Conservation (phyloP, 169 alveolate genomes). For the Babesia bigemina region DNA sequence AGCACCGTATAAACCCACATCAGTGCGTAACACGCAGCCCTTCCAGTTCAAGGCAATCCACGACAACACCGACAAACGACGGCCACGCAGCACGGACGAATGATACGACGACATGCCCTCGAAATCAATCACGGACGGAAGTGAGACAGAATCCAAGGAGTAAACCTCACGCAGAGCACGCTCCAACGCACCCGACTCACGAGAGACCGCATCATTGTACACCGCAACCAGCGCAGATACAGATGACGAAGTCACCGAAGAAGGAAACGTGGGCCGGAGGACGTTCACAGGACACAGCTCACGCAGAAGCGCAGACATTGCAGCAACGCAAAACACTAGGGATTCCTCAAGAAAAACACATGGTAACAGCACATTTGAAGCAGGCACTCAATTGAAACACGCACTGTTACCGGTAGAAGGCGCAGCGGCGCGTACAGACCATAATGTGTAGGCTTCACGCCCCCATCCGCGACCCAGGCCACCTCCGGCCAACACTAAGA, state of each 20-base stretch:
- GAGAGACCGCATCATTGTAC: slow-evolving; percentile 33
- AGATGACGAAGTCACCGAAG: background rate
- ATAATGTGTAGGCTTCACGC: background rate
- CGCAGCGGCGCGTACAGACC: too few relatives aligned
- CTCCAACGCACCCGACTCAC: slow-evolving; percentile 15
- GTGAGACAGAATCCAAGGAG: slow-evolving; percentile 3
- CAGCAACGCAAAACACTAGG: background rate
- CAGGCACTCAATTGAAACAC: too few relatives aligned
- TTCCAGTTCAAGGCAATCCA: slow-evolving; percentile 1
- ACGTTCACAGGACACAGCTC: slow-evolving; percentile 61
- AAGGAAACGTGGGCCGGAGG: slow-evolving; percentile 32
- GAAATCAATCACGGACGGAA: slow-evolving; percentile 4
- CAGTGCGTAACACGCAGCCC: slow-evolving; percentile 53
- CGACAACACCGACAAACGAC: background rate
- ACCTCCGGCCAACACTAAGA: too few relatives aligned
- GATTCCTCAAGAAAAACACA: background rate
- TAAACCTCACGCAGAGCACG: slow-evolving; percentile 10
- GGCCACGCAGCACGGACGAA: background rate
- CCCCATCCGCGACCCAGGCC: background rate
- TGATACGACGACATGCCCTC: background rate
- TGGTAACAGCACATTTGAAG: background rate
- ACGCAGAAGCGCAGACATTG: slow-evolving; percentile 27
- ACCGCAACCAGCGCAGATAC: slow-evolving; percentile 16
- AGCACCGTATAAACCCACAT: background rate
- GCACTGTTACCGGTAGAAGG: too few relatives aligned